phyloP scores from a whole-genome alignment of 345 rosid genomes.

The Pugionium cornutum region DNA sequence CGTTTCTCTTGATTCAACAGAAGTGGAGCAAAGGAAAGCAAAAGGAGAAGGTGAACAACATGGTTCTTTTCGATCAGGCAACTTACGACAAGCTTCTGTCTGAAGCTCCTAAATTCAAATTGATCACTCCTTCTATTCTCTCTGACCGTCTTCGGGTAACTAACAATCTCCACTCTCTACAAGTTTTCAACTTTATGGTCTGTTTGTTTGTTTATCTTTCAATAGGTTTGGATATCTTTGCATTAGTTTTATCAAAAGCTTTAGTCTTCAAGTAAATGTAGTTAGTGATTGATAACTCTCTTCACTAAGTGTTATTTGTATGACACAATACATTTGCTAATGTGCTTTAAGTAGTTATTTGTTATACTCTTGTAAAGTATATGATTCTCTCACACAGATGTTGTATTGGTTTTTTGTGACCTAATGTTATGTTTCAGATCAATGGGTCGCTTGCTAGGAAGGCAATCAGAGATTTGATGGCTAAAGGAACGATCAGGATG shows the following conservation, averaged over 20 bases:
- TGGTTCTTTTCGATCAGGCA: conserved; percentile 59
- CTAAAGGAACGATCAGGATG: conserved; percentile 63
- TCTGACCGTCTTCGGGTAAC: conserved; percentile 53
- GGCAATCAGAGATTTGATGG: conserved; percentile 69
- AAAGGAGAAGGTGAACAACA: conserved; percentile 66
- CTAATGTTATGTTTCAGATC: conserved; percentile 31
- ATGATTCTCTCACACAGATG: too few species aligned
- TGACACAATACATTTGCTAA: too few species aligned
- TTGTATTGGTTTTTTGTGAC: too few species aligned
- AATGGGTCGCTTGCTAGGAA: conserved; percentile 59
- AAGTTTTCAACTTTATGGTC: background rate
- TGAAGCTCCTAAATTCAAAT: conserved; percentile 56
- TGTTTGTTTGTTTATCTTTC: too few species aligned
- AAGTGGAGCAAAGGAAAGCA: conserved; percentile 67
- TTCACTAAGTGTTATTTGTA: too few species aligned
- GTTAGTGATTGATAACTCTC: too few species aligned
- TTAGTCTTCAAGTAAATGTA: too few species aligned
- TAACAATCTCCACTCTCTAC: background rate
- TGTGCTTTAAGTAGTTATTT: too few species aligned
- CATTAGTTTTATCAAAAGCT: too few species aligned
- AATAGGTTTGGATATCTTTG: too few species aligned
- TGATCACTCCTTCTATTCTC: conserved; percentile 49
- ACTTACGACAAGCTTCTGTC: conserved; percentile 57
- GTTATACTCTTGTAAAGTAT: too few species aligned
- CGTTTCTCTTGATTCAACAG: conserved; percentile 15